phyloP scores from a whole-genome alignment of 176 grass and related monocot genomes.

The Puccinellia tenuiflora region DNA sequence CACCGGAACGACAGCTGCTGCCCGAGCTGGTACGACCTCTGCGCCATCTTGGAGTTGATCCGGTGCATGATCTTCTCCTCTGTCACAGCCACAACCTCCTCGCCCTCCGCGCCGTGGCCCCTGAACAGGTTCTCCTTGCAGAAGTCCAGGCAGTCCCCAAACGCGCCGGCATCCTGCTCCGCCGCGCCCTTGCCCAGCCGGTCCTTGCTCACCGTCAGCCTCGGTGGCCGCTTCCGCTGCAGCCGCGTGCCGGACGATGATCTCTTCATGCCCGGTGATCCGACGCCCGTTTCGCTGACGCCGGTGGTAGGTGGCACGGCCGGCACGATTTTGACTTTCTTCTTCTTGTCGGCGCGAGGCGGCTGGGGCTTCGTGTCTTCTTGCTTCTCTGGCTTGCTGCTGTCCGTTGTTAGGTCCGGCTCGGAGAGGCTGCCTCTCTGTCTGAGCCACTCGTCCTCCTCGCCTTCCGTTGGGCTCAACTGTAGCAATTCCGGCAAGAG shows the following conservation, averaged over 20 bases:
- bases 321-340: not conserved
- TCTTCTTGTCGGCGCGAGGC: not conserved
- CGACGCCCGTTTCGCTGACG: not conserved
- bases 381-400: slow-evolving; percentile 1
- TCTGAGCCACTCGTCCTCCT: slow-evolving; percentile 39
- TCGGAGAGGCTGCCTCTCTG: slow-evolving; percentile 26
- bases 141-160: slow-evolving; percentile 42
- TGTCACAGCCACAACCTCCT: slow-evolving; percentile 33
- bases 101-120: not conserved
- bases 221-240: slow-evolving; percentile 35
- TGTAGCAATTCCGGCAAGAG: slow-evolving; percentile 38
- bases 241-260: slow-evolving; percentile 37
- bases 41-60: slow-evolving; percentile 74
- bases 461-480: slow-evolving; percentile 53
- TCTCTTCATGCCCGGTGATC: slow-evolving; percentile 27
- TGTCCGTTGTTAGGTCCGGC: slow-evolving; percentile 1
- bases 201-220: slow-evolving; percentile 28
- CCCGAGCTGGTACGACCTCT: slow-evolving; percentile 77
- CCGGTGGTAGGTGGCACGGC: not conserved
- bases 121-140: slow-evolving; percentile 58
- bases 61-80: slow-evolving; percentile 71
- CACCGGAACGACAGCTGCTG: slow-evolving; percentile 78
- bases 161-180: slow-evolving; percentile 23
- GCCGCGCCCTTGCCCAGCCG: not conserved
- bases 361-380: slow-evolving; percentile 15